Evolutionary conservation across 257 asterid genomes (phyloP).

Genomic region (Lycium ferocissimum): DNA sequence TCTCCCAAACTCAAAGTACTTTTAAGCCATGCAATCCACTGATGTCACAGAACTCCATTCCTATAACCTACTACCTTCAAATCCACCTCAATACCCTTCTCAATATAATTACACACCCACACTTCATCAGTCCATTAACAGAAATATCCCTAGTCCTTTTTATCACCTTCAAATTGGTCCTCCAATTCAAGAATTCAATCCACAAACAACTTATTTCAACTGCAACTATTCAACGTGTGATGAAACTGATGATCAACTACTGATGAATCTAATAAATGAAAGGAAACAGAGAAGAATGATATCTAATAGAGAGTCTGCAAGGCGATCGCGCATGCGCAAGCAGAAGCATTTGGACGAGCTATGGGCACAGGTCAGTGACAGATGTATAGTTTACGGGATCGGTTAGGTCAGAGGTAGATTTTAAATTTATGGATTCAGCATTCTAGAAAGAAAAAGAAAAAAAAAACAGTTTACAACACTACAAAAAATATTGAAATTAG

Average conservation of each 20-base stretch:
- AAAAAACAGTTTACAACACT: not conserved
- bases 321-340: slow-evolving; percentile 97
- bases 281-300: slow-evolving; percentile 88
- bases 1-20: not conserved
- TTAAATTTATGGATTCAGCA: not conserved
- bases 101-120: slow-evolving; percentile 46
- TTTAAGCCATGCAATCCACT: slow-evolving; percentile 63
- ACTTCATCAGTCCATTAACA: slow-evolving; percentile 46
- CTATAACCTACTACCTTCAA: slow-evolving; percentile 51
- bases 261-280: slow-evolving; percentile 71
- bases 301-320: slow-evolving; percentile 84
- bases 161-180: slow-evolving; percentile 54
- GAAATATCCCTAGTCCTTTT: slow-evolving; percentile 50
- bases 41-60: slow-evolving; percentile 63
- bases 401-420: not conserved
- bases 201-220: slow-evolving; percentile 67
- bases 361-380: slow-evolving; percentile 68
- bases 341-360: slow-evolving; percentile 90
- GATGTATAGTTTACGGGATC: not conserved
- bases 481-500: no score
- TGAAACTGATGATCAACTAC: slow-evolving; percentile 77
- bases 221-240: slow-evolving; percentile 77
- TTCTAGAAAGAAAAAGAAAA: not conserved
- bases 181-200: slow-evolving; percentile 64
- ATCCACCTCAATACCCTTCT: slow-evolving; percentile 36